Evolutionary conservation across 2,329 filamentous ascomycete genomes (phyloP), one percentile per base, ranked within the genome.

Genomic region (Purpureocillium takamizusanense): DNA sequence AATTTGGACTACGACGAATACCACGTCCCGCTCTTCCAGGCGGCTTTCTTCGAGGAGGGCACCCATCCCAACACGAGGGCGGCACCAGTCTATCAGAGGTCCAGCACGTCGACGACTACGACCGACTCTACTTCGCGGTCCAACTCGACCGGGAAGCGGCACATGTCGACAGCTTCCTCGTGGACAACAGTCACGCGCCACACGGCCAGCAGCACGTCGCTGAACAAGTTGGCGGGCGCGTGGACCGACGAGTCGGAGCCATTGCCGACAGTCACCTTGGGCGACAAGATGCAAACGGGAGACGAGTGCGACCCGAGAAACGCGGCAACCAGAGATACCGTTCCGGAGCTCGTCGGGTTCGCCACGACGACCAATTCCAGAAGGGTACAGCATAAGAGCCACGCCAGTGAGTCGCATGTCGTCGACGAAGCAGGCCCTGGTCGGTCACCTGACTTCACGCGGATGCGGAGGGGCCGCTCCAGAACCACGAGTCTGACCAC

Each of bases 41-140:
- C 42, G 11, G 37, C 45, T 17, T 46, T 42, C 17, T 38, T 48
- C 30, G 49, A 50, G 15, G 47, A 51, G 33, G 42, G 39, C n/a
- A 25, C 21, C 7, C 18, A 41, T 35, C 38, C 35, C 25, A 35
- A 40, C 31, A 43, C 53, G 41, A 52, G 53, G 23, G 38, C 34
- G 3, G 31, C 31, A 11, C 31, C 33, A 8, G 14, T 33, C 36
- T 63, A 67, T 44, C 62, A 69, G 40, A 69, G 74, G 13, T 66
- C 64, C 16, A 77, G 73, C 55, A 72, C 70, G 10, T 77, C 72
- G 7, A 78, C 74, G 6, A 74, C 66, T 1, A 64, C 57, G 17
- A 77, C 72, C 36, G 57, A 59, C 41, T 65, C 66, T 13, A 74
- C 67, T 3, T 59, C 60, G 21, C 62, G 63, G 16, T 71, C 70